These are phyloP conservation scores for Aureobasidium sp. DNA, from an alignment of 2,329 filamentous ascomycete species.

Conservation along the genomic window DNA sequence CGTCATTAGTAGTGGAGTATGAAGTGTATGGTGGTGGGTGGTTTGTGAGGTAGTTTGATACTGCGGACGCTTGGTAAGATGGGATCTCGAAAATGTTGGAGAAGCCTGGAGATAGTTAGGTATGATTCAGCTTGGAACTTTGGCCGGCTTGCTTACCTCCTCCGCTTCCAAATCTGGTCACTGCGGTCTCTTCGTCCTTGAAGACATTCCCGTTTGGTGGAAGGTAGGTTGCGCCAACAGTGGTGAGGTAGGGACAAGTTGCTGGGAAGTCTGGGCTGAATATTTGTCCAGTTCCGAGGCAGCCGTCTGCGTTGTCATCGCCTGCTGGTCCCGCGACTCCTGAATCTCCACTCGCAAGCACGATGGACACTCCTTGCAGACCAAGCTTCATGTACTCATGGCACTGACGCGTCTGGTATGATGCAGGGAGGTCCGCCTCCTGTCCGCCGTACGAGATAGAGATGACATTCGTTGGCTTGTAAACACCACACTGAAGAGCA, in stretches of 20 bases:
- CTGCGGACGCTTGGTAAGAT: constrained; percentile 30
- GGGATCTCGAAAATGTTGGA: constrained; percentile 25
- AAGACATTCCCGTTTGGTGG: constrained; percentile 22
- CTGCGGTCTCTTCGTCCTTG: constrained; percentile 29
- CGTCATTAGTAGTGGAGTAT: constrained; percentile 14
- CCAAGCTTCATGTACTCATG: constrained; percentile 55
- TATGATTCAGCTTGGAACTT: background rate
- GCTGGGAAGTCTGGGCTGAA: constrained; percentile 39
- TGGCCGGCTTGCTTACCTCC: constrained; percentile 17
- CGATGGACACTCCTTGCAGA: constrained; percentile 51
- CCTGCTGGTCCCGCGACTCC: constrained; percentile 46
- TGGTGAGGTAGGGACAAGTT: constrained; percentile 38
- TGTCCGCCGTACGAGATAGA: constrained; percentile 51
- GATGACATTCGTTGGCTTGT: constrained; percentile 48
- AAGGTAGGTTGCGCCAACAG: constrained; percentile 31
- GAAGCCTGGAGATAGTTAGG: constrained; percentile 19
- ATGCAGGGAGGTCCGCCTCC: constrained; percentile 49
- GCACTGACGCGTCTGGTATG: constrained; percentile 53
- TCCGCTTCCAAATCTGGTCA: constrained; percentile 34
- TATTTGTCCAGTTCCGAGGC: constrained; percentile 34
- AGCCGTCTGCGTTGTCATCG: constrained; percentile 28
- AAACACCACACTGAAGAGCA: constrained; percentile 35
- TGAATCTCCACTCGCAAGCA: constrained; percentile 54
- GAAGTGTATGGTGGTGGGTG: constrained; percentile 21
- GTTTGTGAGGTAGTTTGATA: constrained; percentile 26